Evolutionary conservation across 768 basidiomycete species (phyloP).

Genomic region (Dentipellis fragilis): DNA sequence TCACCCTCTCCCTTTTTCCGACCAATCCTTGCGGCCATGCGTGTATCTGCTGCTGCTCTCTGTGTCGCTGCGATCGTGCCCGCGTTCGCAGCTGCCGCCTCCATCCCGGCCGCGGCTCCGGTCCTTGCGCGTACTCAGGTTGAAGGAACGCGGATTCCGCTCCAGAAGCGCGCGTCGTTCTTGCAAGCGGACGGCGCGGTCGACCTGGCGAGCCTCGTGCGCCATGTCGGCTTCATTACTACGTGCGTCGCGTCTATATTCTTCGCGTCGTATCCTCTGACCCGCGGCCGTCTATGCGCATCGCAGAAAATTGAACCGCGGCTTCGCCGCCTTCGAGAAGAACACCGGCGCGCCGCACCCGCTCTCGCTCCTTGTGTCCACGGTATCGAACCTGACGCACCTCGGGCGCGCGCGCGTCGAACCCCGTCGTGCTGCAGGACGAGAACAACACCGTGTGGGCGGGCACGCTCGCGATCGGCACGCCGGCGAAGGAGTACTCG

Average conservation of each 20-base stretch:
- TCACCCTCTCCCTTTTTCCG: background rate
- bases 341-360: slow-evolving; percentile 36
- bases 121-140: background rate
- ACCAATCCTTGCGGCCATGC: background rate
- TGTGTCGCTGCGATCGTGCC: background rate
- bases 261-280: background rate
- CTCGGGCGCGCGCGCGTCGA: slow-evolving; percentile 17
- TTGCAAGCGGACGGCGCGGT: background rate
- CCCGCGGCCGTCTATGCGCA: too few species aligned
- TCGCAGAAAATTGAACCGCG: slow-evolving; percentile 32
- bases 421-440: slow-evolving; percentile 25
- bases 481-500: slow-evolving; percentile 32
- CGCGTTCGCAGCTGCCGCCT: background rate
- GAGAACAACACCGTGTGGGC: slow-evolving; percentile 32
- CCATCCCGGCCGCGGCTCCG: background rate
- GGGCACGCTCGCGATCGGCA: slow-evolving; percentile 36
- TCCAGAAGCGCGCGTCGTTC: background rate
- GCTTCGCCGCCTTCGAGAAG: slow-evolving; percentile 32
- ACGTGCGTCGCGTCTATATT: background rate
- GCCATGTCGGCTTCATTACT: background rate
- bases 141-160: background rate
- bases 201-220: background rate
- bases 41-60: background rate
- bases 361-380: slow-evolving; percentile 9
- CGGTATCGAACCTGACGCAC: background rate